Percentiles rank a stretch among this genome's conserved stretches.
Conservation (phyloP, 148 eudicot genomes). For the Talinum fruticosum region DNA sequence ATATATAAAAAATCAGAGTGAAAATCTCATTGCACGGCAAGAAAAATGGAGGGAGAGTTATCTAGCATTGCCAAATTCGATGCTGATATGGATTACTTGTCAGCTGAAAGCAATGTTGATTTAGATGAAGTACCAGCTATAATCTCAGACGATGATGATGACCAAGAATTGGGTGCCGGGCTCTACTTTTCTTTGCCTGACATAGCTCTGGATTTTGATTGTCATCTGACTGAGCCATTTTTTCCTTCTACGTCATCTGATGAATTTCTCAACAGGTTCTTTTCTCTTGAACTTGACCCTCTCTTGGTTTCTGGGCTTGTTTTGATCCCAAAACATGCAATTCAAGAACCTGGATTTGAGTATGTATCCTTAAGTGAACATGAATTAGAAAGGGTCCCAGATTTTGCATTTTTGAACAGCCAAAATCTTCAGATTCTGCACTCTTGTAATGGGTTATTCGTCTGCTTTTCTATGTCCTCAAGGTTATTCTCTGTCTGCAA, state of each 20-base stretch:
- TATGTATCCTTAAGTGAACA: conserved; percentile 16
- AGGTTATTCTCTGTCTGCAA: conserved; percentile 12
- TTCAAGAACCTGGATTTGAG: conserved; percentile 15
- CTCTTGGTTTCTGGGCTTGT: conserved; percentile 23
- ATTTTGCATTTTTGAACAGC: conserved; percentile 18
- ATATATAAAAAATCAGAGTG: neutral
- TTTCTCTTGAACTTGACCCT: conserved; percentile 14
- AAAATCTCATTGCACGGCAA: neutral
- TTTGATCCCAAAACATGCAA: conserved; percentile 23
- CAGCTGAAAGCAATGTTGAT: conserved; percentile 19
- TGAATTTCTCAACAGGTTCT: conserved; percentile 16
- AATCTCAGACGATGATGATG: conserved; percentile 7
- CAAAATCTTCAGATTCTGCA: conserved; percentile 21
- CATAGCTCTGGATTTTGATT: conserved; percentile 19
- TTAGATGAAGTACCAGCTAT: conserved; percentile 9
- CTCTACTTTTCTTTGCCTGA: conserved; percentile 24
- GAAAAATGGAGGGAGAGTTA: conserved; percentile 5
- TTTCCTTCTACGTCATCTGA: conserved; percentile 17
- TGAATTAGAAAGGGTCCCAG: conserved; percentile 1
- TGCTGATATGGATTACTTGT: conserved; percentile 19
- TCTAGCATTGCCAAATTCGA: neutral
- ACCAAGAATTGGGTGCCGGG: conserved; percentile 16
- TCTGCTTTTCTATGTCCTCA: conserved; percentile 17
- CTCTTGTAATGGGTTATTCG: conserved; percentile 25
- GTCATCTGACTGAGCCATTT: conserved; percentile 24